A percentile compares a stretch with the other conserved stretches of the same genome.
Evolutionary conservation across 148 eudicot species (phyloP).

Genomic region (Arctostaphylos glauca): DNA sequence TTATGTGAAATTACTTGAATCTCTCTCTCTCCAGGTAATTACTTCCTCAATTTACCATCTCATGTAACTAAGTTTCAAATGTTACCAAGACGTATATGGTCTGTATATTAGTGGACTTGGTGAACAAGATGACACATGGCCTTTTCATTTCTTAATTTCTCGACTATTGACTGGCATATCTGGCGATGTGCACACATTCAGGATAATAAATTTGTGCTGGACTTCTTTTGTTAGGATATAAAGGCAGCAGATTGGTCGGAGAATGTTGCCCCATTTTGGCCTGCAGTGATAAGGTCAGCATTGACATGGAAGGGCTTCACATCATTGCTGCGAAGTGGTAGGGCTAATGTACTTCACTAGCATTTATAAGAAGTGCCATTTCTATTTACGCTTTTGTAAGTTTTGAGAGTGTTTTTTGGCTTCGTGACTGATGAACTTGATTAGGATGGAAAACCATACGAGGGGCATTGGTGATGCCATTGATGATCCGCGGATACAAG

Average conservation of each 20-base stretch:
- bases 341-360: neutral
- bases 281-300: constrained; percentile 90
- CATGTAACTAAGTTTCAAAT: neutral
- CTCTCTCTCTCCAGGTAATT: constrained; percentile 76
- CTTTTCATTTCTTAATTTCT: neutral
- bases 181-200: neutral
- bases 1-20: constrained; percentile 68
- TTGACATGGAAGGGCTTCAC: constrained; percentile 87
- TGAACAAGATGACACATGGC: neutral
- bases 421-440: neutral
- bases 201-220: neutral
- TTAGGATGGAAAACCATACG: constrained; percentile 94
- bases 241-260: constrained; percentile 87
- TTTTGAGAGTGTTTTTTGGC: neutral
- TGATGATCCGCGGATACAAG: constrained; percentile 91
- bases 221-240: constrained; percentile 53
- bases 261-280: constrained; percentile 95
- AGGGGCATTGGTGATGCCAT: constrained; percentile 91
- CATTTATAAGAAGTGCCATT: neutral
- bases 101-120: too few species aligned
- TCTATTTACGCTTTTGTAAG: neutral
- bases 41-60: neutral
- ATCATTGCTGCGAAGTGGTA: constrained; percentile 78
- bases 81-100: neutral
- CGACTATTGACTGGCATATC: neutral